A percentile compares a stretch with the other conserved stretches of the same genome.
These are phyloP conservation scores for Exophiala phaeomuriformis DNA, from an alignment of 2,329 filamentous ascomycete genomes.

Conservation along the genomic window DNA sequence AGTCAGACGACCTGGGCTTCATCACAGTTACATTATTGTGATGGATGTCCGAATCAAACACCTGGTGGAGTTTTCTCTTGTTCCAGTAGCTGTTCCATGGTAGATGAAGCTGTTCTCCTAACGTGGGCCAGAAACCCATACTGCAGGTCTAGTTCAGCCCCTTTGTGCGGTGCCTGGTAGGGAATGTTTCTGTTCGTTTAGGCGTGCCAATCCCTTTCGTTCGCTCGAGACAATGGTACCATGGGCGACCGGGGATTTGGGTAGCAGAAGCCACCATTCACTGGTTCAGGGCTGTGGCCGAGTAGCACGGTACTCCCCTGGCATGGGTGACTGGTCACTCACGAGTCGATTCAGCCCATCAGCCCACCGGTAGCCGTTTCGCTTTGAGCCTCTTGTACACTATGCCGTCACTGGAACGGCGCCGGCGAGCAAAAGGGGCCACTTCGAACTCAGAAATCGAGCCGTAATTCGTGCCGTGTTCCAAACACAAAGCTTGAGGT, in stretches of 20 bases:
- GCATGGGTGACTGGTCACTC: neutral
- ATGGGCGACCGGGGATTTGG: neutral
- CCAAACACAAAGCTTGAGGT: neutral
- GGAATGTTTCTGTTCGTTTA: neutral
- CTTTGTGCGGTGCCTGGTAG: neutral
- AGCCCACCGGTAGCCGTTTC: neutral
- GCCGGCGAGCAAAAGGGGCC: neutral
- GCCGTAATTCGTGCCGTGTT: too few relatives aligned
- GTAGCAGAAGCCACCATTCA: neutral
- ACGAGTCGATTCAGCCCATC: neutral
- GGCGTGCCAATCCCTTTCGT: neutral
- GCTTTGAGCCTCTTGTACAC: neutral
- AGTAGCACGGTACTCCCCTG: neutral
- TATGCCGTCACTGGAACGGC: neutral
- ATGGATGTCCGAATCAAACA: slow-evolving; percentile 1
- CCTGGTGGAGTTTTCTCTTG: neutral
- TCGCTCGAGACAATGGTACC: neutral
- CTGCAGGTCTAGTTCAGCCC: neutral
- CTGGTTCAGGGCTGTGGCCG: too few relatives aligned
- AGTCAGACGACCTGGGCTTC: neutral
- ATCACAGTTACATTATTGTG: neutral
- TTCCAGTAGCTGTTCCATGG: too few relatives aligned
- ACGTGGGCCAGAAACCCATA: neutral
- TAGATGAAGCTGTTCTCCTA: neutral
- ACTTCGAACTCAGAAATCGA: neutral